Percentiles rank a stretch among this genome's conserved stretches.
Conservation (phyloP, 129 eudicot genomes). For the Flaveria bidentis region DNA sequence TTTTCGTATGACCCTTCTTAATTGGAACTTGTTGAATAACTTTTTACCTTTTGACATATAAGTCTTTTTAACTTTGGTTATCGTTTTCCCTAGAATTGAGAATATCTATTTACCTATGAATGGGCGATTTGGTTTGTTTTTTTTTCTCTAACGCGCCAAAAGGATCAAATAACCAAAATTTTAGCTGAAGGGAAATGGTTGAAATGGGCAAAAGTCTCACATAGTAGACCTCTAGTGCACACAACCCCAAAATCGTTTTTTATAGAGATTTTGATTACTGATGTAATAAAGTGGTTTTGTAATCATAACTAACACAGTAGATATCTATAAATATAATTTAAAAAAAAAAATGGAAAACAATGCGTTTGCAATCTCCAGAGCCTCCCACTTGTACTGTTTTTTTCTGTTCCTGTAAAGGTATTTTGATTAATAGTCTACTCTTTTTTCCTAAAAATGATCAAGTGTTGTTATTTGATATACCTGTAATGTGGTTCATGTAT, state of each 20-base stretch:
- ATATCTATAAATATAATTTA: neutral
- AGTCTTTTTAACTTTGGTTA: neutral
- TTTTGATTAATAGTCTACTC: neutral
- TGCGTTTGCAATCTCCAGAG: neutral
- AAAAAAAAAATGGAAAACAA: neutral
- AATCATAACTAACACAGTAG: neutral
- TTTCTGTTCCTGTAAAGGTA: slow-evolving; percentile 3
- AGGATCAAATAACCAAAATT: neutral
- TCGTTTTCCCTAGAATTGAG: neutral
- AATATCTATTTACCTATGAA: neutral
- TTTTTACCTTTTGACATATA: neutral
- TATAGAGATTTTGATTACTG: neutral
- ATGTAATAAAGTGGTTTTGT: neutral
- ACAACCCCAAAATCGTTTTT: neutral
- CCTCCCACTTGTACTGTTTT: neutral
- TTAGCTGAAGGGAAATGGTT: neutral
- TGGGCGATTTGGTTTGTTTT: neutral
- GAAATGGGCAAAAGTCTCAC: neutral
- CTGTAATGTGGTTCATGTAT: neutral
- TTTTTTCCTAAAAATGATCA: neutral
- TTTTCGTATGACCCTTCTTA: neutral
- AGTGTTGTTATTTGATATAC: slow-evolving; percentile 4
- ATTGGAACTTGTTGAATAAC: neutral
- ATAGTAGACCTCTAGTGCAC: neutral
- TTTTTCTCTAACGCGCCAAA: neutral